Evolutionary conservation across 23 red algal genomes (phyloP), one percentile per base, ranked within the genome.

Genomic region (Gracilaria caudata): DNA sequence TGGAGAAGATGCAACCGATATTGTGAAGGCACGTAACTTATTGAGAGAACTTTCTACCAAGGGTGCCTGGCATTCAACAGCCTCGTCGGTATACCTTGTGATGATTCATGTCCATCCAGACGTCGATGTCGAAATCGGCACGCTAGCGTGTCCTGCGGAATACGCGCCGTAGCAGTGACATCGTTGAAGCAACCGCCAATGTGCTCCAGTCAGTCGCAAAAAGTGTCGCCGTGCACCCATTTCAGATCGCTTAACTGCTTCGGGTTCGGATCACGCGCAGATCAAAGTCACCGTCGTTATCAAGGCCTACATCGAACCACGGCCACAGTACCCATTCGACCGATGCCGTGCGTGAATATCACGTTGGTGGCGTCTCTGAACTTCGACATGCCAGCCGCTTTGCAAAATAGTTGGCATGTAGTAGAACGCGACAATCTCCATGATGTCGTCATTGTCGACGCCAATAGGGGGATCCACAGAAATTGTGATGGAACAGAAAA

Each of bases 81-180:
- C n/a, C n/a, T n/a, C n/a, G n/a, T n/a, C n/a, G n/a, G n/a, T n/a
- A n/a, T n/a, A n/a, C n/a, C n/a, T n/a, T n/a, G 43, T 45, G 4
- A 11, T 45, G 43, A 45, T 45, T 11, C 43, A 45, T 45, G 11
- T 94, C 91, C 43, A 71, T 76, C 55, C 51, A 86, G 4, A 82
- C 91, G 39, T 94, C 91, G 53, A 87, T 94, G 40, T 94, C 88
- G 73, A 94, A 94, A 51, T 94, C 91, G 1, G 51, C 56, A 24
- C 28, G 71, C 65, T 7, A 79, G 53, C 23, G 81, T 86, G 8
- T 51, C 91, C 12, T 33, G 46, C 16, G 84, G 83, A 26, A 94
- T 80, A 10, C 53, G 71, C 65, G 91, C 91, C 17, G 47, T 66
- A 13, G 29, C 47, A 2, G 70, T 77, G 7, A 87, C 84, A 23